These are phyloP conservation scores for Trichoderma endophyticum DNA, from an alignment of 2,329 filamentous ascomycete genomes.

Conservation along the genomic window DNA sequence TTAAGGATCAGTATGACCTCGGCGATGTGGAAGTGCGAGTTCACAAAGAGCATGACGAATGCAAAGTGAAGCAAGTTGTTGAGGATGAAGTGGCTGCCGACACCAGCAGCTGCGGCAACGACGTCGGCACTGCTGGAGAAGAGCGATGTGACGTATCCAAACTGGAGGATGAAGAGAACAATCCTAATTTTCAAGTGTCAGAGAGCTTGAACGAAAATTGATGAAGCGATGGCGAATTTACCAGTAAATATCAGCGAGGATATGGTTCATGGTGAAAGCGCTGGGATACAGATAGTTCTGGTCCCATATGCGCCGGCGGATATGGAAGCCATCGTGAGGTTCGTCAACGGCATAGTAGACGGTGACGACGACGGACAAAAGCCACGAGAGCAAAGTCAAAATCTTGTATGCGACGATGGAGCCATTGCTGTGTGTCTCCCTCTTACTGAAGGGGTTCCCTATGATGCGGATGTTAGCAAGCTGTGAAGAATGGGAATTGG, in stretches of 20 bases:
- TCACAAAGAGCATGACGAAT: constrained; percentile 81
- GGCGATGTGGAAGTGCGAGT: constrained; percentile 69
- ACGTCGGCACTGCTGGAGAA: constrained; percentile 64
- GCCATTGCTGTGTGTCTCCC: constrained; percentile 60
- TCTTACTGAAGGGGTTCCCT: constrained; percentile 76
- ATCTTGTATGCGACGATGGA: constrained; percentile 72
- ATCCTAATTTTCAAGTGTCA: constrained; percentile 47
- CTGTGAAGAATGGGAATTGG: neutral
- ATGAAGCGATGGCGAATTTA: constrained; percentile 28
- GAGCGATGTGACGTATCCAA: constrained; percentile 72
- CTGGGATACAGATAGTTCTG: constrained; percentile 66
- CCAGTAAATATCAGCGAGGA: constrained; percentile 72
- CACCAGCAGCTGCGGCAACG: constrained; percentile 68
- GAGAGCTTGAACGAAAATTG: neutral
- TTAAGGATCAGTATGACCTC: constrained; percentile 76
- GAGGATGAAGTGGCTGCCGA: constrained; percentile 79
- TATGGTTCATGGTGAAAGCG: constrained; percentile 70
- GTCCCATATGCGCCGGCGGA: constrained; percentile 67
- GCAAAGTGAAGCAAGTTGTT: constrained; percentile 81
- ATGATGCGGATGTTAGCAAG: neutral
- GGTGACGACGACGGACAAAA: constrained; percentile 67
- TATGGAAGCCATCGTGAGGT: constrained; percentile 59
- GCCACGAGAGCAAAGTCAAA: constrained; percentile 70
- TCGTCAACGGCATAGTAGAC: constrained; percentile 69
- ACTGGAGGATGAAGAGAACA: constrained; percentile 70